phyloP scores from a whole-genome alignment of 352 stramenopile species.

The Globisporangium irregulare region DNA sequence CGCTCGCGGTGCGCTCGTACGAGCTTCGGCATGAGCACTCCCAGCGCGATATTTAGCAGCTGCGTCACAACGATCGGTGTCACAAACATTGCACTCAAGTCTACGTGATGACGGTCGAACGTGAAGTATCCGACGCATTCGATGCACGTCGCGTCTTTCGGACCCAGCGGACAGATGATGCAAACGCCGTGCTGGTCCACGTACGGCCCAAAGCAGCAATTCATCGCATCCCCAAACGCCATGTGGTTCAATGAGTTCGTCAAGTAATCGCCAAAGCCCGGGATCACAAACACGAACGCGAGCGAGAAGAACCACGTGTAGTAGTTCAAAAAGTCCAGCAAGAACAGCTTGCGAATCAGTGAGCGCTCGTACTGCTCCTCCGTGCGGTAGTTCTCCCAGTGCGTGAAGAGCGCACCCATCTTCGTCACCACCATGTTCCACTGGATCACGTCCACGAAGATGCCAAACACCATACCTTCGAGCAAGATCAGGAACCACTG shows the following conservation, averaged over 20 bases:
- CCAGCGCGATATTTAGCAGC: constrained; percentile 71
- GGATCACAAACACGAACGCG: constrained; percentile 87
- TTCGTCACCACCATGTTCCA: constrained; percentile 91
- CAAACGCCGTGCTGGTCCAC: constrained; percentile 70
- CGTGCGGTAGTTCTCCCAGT: constrained; percentile 88
- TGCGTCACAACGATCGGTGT: constrained; percentile 86
- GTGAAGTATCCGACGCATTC: constrained; percentile 80
- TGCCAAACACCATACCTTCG: constrained; percentile 78
- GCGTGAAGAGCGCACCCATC: constrained; percentile 77
- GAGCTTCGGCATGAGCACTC: constrained; percentile 61
- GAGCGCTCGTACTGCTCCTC: constrained; percentile 84
- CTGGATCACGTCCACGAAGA: constrained; percentile 88
- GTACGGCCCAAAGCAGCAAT: constrained; percentile 87
- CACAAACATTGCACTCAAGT: constrained; percentile 83
- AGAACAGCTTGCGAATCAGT: constrained; percentile 80
- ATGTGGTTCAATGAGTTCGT: constrained; percentile 84
- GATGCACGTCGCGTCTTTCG: constrained; percentile 68
- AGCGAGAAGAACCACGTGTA: constrained; percentile 92
- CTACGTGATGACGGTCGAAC: constrained; percentile 82
- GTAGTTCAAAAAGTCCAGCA: constrained; percentile 89
- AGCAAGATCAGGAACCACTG: constrained; percentile 84
- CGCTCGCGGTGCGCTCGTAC: constrained; percentile 66
- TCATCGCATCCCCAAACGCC: constrained; percentile 80
- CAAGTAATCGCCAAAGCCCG: constrained; percentile 75
- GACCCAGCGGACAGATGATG: constrained; percentile 54